Base-by-base conservation (phyloP, 1,284 basidiomycete genomes). In the Tilletia setariae region DNA sequence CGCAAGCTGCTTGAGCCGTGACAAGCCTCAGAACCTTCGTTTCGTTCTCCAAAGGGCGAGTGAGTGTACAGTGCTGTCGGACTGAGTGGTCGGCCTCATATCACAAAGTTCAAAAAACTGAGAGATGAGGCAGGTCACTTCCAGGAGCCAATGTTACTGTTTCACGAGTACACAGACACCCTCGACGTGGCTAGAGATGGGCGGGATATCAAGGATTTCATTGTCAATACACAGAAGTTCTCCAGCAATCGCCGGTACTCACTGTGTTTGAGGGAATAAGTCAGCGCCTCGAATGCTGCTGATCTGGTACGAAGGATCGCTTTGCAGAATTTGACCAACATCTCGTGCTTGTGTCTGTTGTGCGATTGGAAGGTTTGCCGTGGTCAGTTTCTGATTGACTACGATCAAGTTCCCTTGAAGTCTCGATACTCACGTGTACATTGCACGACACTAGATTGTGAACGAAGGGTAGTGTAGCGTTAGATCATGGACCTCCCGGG, bases 371-470 rank as follows among this genome's bases (percentile, higher is more conserved):
- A 19, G 30, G 49, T 61, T n/a, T 35, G 25, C 19, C 25, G 32
- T 25, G 7, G 19, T 28, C 61, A 40, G 16, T 21, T 23, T 8
- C 35, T 23, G 62, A 40, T 15, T 15, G 32, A n/a, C n/a, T n/a
- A n/a, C n/a, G n/a, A n/a, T n/a, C n/a, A n/a, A n/a, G n/a, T n/a
- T n/a, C n/a, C n/a, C n/a, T n/a, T n/a, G n/a, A n/a, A n/a, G n/a
- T n/a, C n/a, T n/a, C n/a, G n/a, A 64, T n/a, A 64, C 70, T 49
- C 66, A 69, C 68, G 43, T 74, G 85, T 7, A 86, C 94, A 82
- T 98, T 98, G 83, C 95, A 98, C n/a, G 73, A 76, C 7, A 83
- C 56, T 61, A 16, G 11, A 8, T 28, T 30, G 23, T 4, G 1
- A 25, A 23, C 2, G 11, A 53, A 53, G 23, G 21, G 1, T 8